Base-by-base conservation (phyloP, 208 protist genomes). In the Leishmania tropica region DNA sequence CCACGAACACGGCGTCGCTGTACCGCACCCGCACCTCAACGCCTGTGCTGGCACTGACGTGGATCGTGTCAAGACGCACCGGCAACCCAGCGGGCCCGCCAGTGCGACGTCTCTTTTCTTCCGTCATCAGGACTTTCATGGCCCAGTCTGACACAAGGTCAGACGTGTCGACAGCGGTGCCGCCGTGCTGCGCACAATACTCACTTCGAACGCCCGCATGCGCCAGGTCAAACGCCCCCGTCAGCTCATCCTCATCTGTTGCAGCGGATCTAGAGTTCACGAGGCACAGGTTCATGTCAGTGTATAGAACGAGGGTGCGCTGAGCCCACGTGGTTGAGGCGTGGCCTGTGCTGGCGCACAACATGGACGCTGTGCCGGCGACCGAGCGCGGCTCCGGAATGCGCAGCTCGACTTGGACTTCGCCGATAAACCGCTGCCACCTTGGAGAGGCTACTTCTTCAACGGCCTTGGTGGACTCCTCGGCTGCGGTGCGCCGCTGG, bases 21-120 rank as follows among this genome's bases (percentile, higher is more conserved):
- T 89, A 90, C 11, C 89, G 86, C 42, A 93, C 76, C 10, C 76
- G 84, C 51, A 95, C 70, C 45, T 93, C 92, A 35, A 93, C 75
- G 0, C 87, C 90, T 37, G 42, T 84, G 45, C 75, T 79, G 31
- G 87, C 83, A 47, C 80, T 79, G 3, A 93, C 65, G 6, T 84
- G 81, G 31, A 90, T 64, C 53, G 40, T 83, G 53, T 68, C 75
- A n/a, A 47, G 17, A 19, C 42, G 31, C 42, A 31, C 13, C 13
- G 64, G 42, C 40, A 40, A 31, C 47, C 54, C 53, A 8, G 75
- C 28, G 19, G 13, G 1, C 10, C 60, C 0, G 51, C 10, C n/a
- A 31, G 62, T 3, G 48, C 21, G 4, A n/a, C 47, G n/a, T 37
- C 48, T 71, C 24, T 54, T 82, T 62, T 86, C 83, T 7, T 86